phyloP scores from a whole-genome alignment of 805 yeast species.

The Barnettozyma salicaria region DNA sequence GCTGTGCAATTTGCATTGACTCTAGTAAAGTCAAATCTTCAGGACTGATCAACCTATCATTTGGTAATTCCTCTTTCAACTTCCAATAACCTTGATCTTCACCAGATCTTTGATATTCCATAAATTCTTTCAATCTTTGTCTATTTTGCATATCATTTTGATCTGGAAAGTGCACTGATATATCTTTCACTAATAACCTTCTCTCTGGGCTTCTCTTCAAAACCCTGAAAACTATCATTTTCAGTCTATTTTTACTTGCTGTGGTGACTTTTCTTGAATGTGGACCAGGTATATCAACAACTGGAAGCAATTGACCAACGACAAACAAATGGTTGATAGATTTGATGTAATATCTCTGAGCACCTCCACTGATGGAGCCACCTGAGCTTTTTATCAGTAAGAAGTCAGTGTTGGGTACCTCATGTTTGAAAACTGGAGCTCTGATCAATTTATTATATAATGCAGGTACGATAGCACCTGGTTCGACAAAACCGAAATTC shows the following conservation, averaged over 20 bases:
- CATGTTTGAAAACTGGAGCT: slow-evolving; percentile 92
- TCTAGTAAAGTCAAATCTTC: slow-evolving; percentile 86
- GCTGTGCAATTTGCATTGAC: slow-evolving; percentile 92
- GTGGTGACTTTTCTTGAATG: slow-evolving; percentile 94
- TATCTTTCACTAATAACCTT: slow-evolving; percentile 78
- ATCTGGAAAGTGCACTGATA: slow-evolving; percentile 89
- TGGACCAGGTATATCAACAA: slow-evolving; percentile 94
- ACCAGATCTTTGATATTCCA: slow-evolving; percentile 94
- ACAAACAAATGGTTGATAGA: slow-evolving; percentile 68
- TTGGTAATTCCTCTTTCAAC: slow-evolving; percentile 68
- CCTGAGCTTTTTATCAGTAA: slow-evolving; percentile 75
- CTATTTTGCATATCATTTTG: slow-evolving; percentile 97
- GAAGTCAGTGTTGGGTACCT: slow-evolving; percentile 72
- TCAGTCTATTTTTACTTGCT: slow-evolving; percentile 81
- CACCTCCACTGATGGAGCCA: slow-evolving; percentile 61
- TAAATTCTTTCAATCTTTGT: slow-evolving; percentile 91
- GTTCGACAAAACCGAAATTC: slow-evolving; percentile 96
- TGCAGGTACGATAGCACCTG: slow-evolving; percentile 91
- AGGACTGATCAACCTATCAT: slow-evolving; percentile 77
- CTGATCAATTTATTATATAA: slow-evolving; percentile 85
- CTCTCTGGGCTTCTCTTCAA: slow-evolving; percentile 68
- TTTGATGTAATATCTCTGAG: slow-evolving; percentile 62
- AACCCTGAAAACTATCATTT: slow-evolving; percentile 89
- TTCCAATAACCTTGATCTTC: slow-evolving; percentile 96
- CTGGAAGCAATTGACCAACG: slow-evolving; percentile 91